Conservation (phyloP, 768 basidiomycete genomes). For the Russula ochroleuca region DNA sequence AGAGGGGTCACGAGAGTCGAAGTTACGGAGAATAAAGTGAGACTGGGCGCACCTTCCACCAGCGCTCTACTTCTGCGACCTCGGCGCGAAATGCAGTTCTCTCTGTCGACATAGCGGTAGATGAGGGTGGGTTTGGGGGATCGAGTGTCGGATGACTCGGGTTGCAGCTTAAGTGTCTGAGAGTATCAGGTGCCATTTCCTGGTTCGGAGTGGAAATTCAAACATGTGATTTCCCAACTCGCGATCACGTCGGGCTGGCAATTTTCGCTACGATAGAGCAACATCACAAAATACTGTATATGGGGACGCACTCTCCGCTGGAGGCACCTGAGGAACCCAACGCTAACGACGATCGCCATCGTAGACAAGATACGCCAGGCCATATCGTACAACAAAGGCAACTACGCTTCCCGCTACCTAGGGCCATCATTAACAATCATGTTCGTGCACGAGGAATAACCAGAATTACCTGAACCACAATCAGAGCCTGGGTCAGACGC, state of each 20-base stretch:
- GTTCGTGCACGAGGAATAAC: not conserved
- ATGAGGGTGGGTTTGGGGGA: not conserved
- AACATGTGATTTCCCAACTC: slow-evolving; percentile 18
- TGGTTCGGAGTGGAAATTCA: slow-evolving; percentile 8
- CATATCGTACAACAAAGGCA: slow-evolving; percentile 87
- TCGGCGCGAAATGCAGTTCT: slow-evolving; percentile 70
- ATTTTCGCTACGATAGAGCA: no score
- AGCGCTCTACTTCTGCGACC: slow-evolving; percentile 79
- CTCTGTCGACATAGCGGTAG: slow-evolving; percentile 53
- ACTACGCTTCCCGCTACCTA: slow-evolving; percentile 70
- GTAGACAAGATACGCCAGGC: slow-evolving; percentile 83
- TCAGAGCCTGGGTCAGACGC: slow-evolving; percentile 65
- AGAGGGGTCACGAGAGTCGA: slow-evolving; percentile 4
- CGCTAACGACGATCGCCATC: slow-evolving; percentile 80
- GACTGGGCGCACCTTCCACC: slow-evolving; percentile 73
- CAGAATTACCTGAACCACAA: slow-evolving; percentile 59
- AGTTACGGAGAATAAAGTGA: not conserved
- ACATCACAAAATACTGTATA: not conserved
- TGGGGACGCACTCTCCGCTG: not conserved
- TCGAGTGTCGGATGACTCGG: no score
- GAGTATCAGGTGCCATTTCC: slow-evolving; percentile 5
- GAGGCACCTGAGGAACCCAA: no score
- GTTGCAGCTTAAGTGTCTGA: no score
- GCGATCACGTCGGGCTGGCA: not conserved
- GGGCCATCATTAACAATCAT: not conserved